A percentile compares a stretch with the other conserved stretches of the same genome.
These are phyloP conservation scores for Suhomyces sp. DNA, from an alignment of 805 yeast genomes.

Conservation along the genomic window DNA sequence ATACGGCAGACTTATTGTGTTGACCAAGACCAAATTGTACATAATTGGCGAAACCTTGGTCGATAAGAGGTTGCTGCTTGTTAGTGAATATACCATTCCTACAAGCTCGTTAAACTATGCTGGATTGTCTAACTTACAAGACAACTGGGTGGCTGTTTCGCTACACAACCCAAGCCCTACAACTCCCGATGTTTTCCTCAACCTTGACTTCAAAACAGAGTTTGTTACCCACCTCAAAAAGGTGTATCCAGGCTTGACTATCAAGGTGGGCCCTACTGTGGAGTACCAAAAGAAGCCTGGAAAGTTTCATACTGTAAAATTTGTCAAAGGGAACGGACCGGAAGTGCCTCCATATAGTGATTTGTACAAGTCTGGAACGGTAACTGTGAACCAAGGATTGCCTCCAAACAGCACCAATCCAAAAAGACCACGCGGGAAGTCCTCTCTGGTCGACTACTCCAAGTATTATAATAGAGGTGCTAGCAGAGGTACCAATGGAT, in stretches of 20 bases:
- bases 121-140: slow-evolving; percentile 73
- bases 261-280: slow-evolving; percentile 68
- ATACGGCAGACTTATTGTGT: slow-evolving; percentile 65
- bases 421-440: slow-evolving; percentile 65
- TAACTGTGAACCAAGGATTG: slow-evolving; percentile 74
- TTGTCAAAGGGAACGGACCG: slow-evolving; percentile 48
- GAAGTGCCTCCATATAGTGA: slow-evolving; percentile 69
- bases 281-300: slow-evolving; percentile 91
- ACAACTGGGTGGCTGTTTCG: slow-evolving; percentile 85
- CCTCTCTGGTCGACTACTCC: slow-evolving; percentile 38
- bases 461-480: slow-evolving; percentile 37
- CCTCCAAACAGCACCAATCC: slow-evolving; percentile 71
- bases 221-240: slow-evolving; percentile 70
- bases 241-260: slow-evolving; percentile 52
- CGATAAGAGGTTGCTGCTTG: slow-evolving; percentile 53
- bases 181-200: slow-evolving; percentile 75
- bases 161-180: slow-evolving; percentile 45
- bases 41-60: slow-evolving; percentile 71
- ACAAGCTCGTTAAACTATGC: slow-evolving; percentile 58
- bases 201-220: slow-evolving; percentile 86
- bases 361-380: slow-evolving; percentile 81
- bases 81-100: slow-evolving; percentile 62
- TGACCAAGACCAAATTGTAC: slow-evolving; percentile 62
- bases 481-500: slow-evolving; percentile 8
- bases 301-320: slow-evolving; percentile 70